These are phyloP conservation scores for Selenicereus undatus DNA, from an alignment of 148 eudicot genomes.

Conservation along the genomic window DNA sequence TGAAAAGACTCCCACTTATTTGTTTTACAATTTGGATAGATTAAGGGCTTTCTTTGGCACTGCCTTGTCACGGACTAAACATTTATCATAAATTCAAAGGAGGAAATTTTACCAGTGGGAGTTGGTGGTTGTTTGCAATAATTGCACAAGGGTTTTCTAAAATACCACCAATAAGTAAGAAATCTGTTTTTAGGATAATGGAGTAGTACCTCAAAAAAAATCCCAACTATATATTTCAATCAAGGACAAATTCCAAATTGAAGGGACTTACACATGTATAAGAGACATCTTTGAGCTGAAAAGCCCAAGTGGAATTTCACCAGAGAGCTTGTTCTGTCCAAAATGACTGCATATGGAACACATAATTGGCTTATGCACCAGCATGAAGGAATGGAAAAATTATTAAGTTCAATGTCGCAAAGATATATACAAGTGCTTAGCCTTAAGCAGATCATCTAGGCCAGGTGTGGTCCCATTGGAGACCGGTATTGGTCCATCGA, in stretches of 20 bases:
- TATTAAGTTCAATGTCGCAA: not conserved
- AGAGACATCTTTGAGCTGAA: conserved; percentile 35
- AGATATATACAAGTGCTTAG: conserved; percentile 34
- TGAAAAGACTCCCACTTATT: not conserved
- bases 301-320: conserved; percentile 28
- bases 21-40: not conserved
- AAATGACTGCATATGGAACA: conserved; percentile 29
- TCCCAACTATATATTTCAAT: not conserved
- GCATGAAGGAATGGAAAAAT: not conserved
- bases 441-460: conserved; percentile 53
- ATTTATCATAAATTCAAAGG: not conserved
- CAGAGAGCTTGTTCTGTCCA: conserved; percentile 31
- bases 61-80: not conserved
- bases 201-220: not conserved
- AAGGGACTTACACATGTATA: conserved; percentile 28
- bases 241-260: not conserved
- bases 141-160: no score
- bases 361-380: not conserved
- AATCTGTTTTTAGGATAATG: not conserved
- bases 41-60: not conserved
- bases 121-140: no score
- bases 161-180: no score
- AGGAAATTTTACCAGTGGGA: no score
- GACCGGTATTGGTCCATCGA: conserved; percentile 60
- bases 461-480: conserved; percentile 51